Conservation (phyloP, 371 early-diverging fungal genomes). For the Lichtheimia ornata region DNA sequence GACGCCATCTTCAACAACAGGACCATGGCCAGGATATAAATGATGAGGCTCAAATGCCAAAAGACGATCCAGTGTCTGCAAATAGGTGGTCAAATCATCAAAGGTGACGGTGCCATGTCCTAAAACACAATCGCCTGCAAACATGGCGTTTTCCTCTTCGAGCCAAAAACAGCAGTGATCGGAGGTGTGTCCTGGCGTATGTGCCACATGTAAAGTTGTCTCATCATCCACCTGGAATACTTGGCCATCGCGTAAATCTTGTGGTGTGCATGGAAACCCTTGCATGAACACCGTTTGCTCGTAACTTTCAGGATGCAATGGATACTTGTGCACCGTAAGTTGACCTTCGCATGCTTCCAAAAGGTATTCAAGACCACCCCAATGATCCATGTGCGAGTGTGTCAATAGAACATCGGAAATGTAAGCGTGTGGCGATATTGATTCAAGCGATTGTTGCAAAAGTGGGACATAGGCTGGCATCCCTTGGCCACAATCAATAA, state of each 20-base stretch:
- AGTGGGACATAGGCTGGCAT: constrained; percentile 63
- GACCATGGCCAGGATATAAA: constrained; percentile 65
- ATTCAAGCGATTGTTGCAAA: constrained; percentile 50
- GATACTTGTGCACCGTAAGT: constrained; percentile 36
- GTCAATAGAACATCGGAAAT: constrained; percentile 81
- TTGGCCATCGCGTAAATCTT: constrained; percentile 48
- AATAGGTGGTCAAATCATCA: constrained; percentile 65
- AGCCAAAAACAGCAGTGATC: constrained; percentile 81
- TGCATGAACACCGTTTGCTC: constrained; percentile 16
- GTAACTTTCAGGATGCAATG: constrained; percentile 6
- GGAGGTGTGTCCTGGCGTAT: constrained; percentile 82
- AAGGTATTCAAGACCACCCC: constrained; percentile 59
- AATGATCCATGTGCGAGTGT: constrained; percentile 87
- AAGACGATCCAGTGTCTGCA: constrained; percentile 59
- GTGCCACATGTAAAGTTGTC: constrained; percentile 63
- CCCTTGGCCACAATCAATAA: constrained; percentile 88
- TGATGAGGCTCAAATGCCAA: constrained; percentile 22
- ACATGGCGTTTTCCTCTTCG: constrained; percentile 72
- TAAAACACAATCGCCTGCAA: constrained; percentile 83
- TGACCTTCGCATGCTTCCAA: constrained; percentile 5
- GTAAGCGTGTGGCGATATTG: constrained; percentile 37
- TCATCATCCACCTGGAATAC: constrained; percentile 60
- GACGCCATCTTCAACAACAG: constrained; percentile 25
- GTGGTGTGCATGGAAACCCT: constrained; percentile 23
- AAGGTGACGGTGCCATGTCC: constrained; percentile 86